These are phyloP conservation scores for Kwoniella shivajii DNA, from an alignment of 1,284 basidiomycete species.

Conservation along the genomic window DNA sequence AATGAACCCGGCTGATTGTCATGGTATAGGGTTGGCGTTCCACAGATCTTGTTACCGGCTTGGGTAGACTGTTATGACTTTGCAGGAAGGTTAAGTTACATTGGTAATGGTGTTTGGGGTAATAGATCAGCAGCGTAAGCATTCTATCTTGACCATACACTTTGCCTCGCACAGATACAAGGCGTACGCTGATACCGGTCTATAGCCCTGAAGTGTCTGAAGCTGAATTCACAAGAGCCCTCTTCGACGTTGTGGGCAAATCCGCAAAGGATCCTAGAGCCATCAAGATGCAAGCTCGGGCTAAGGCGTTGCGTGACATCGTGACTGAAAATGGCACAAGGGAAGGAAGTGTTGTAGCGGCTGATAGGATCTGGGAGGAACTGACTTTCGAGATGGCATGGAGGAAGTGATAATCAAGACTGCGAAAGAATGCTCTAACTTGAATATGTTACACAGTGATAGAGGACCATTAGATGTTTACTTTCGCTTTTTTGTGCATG, in stretches of 20 bases:
- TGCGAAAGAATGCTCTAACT: not conserved
- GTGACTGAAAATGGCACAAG: constrained; percentile 8
- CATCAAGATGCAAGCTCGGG: not conserved
- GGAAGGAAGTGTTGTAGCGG: constrained; percentile 8
- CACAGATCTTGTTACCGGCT: constrained; percentile 27
- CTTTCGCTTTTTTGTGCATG: too few relatives aligned
- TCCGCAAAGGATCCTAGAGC: constrained; percentile 7
- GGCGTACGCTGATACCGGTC: too few relatives aligned
- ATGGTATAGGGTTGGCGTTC: constrained; percentile 18
- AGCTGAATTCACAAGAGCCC: constrained; percentile 10
- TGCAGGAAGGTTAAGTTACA: constrained; percentile 15
- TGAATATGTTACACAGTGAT: not conserved
- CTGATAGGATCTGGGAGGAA: constrained; percentile 14
- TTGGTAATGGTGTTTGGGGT: constrained; percentile 27
- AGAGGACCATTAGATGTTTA: too few relatives aligned
- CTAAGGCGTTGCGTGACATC: constrained; percentile 8
- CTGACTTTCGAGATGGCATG: not conserved
- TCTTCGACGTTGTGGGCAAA: constrained; percentile 11
- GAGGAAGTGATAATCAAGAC: not conserved
- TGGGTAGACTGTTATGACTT: constrained; percentile 35
- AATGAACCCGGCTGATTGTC: not conserved
- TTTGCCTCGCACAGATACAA: not conserved
- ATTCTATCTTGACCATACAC: too few relatives aligned
- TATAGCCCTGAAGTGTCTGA: constrained; percentile 10
- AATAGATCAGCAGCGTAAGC: constrained; percentile 24